Conservation (phyloP, 495 filamentous ascomycete genomes). For the Podospora bellae-mahoneyi region DNA sequence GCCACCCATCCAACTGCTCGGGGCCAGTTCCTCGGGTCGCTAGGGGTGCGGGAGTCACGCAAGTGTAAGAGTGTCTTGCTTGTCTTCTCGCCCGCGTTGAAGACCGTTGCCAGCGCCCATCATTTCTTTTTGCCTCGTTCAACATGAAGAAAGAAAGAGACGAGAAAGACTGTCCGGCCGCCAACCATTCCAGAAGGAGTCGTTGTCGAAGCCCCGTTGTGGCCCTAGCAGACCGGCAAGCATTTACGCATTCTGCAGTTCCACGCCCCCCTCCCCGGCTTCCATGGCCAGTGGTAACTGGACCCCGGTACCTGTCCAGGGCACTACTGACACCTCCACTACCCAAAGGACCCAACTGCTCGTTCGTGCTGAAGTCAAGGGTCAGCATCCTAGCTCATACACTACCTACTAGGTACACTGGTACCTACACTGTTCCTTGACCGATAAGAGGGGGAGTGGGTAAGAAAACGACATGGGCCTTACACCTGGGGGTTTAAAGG, state of each 20-base stretch:
- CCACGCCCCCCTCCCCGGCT: constrained; percentile 16
- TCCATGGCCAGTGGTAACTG: constrained; percentile 11
- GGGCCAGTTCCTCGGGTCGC: constrained; percentile 25
- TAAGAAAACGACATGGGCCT: constrained; percentile 16
- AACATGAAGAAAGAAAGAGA: constrained; percentile 14
- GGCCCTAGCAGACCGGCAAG: constrained; percentile 27
- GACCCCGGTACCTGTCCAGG: constrained; percentile 22
- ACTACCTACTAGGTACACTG: not conserved
- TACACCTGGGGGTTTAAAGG: constrained; percentile 12
- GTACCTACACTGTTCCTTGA: constrained; percentile 8
- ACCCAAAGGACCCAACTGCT: constrained; percentile 9
- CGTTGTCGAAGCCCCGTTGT: constrained; percentile 23
- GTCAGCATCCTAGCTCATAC: not conserved
- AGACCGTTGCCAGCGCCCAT: constrained; percentile 17
- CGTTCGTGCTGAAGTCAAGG: constrained; percentile 13
- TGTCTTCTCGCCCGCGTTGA: constrained; percentile 8
- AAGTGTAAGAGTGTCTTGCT: constrained; percentile 10
- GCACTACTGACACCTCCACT: not conserved
- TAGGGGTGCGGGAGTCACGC: constrained; percentile 23
- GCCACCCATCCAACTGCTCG: constrained; percentile 27
- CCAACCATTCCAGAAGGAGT: constrained; percentile 29
- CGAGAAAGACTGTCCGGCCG: constrained; percentile 7
- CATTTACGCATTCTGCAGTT: constrained; percentile 1
- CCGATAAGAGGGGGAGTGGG: constrained; percentile 19
- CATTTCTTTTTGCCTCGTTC: constrained; percentile 7